Conservation (phyloP, 2,329 filamentous ascomycete genomes). For the Cladophialophora immunda region DNA sequence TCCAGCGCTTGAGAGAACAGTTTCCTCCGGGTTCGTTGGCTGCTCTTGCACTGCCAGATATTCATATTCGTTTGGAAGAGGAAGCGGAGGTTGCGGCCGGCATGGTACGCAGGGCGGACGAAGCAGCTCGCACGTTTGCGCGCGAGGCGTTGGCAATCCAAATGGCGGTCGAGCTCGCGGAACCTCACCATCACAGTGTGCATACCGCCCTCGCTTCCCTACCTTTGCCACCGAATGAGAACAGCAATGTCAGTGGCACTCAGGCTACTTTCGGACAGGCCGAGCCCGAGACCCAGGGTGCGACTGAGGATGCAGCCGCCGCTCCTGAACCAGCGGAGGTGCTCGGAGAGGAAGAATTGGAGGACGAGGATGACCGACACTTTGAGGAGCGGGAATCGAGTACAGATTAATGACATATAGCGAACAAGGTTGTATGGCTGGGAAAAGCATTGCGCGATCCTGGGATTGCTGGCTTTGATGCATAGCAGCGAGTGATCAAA, state of each 20-base stretch:
- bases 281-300: not conserved
- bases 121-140: not conserved
- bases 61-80: conserved; percentile 38
- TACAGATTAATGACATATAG: conserved; percentile 20
- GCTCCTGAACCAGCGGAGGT: not conserved
- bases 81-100: conserved; percentile 13
- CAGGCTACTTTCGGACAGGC: not conserved
- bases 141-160: conserved; percentile 5
- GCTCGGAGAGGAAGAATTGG: conserved; percentile 5
- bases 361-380: conserved; percentile 22
- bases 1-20: conserved; percentile 40
- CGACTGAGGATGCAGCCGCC: not conserved
- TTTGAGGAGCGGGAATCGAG: conserved; percentile 24
- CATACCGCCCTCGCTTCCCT: not conserved
- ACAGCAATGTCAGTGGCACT: not conserved
- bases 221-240: not conserved
- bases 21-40: conserved; percentile 38
- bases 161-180: not conserved
- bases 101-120: not conserved
- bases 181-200: not conserved
- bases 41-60: conserved; percentile 38
- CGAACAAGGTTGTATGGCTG: not conserved
- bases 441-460: not conserved
- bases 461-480: not conserved
- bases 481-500: not conserved